A percentile compares a stretch with the other conserved stretches of the same genome.
phyloP scores from a whole-genome alignment of 768 basidiomycete species.

The Terana coerulea region DNA sequence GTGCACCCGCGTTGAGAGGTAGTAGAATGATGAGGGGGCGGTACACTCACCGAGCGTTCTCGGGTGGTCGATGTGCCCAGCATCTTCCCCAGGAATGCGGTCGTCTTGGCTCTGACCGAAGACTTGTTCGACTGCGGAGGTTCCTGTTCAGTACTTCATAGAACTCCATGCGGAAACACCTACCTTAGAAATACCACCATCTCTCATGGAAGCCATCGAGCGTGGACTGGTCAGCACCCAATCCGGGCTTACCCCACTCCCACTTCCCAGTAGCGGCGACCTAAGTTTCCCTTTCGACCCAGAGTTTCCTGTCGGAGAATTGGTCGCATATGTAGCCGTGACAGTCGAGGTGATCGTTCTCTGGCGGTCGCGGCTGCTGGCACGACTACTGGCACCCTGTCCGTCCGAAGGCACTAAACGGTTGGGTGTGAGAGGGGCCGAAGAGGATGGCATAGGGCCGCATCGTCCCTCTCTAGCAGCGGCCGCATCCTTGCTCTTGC shows the following conservation, averaged over 20 bases:
- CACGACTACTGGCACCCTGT: neutral
- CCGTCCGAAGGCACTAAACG: conserved; percentile 5
- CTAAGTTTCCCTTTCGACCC: conserved; percentile 19
- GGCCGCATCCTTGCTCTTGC: conserved; percentile 48
- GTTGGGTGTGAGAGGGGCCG: conserved; percentile 28
- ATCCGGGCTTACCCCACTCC: conserved; percentile 17
- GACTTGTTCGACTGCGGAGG: conserved; percentile 44
- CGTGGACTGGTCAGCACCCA: conserved; percentile 27
- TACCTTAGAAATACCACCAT: conserved; percentile 7
- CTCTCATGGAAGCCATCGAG: conserved; percentile 27
- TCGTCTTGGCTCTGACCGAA: conserved; percentile 75
- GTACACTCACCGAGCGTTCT: conserved; percentile 61
- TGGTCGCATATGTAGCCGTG: conserved; percentile 10
- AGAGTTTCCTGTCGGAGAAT: conserved; percentile 16
- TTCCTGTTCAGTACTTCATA: too few species aligned
- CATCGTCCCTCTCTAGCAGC: conserved; percentile 33
- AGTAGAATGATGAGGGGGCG: neutral
- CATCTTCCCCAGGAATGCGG: conserved; percentile 78
- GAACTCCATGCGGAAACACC: neutral
- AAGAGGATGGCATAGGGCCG: conserved; percentile 39
- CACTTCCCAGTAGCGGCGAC: neutral
- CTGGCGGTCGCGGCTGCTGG: conserved; percentile 8
- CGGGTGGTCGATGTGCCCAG: conserved; percentile 60
- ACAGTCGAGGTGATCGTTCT: conserved; percentile 15
- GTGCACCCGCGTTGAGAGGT: neutral